Base-by-base conservation (phyloP, 257 asterid genomes). In the Forsythia suspensa region DNA sequence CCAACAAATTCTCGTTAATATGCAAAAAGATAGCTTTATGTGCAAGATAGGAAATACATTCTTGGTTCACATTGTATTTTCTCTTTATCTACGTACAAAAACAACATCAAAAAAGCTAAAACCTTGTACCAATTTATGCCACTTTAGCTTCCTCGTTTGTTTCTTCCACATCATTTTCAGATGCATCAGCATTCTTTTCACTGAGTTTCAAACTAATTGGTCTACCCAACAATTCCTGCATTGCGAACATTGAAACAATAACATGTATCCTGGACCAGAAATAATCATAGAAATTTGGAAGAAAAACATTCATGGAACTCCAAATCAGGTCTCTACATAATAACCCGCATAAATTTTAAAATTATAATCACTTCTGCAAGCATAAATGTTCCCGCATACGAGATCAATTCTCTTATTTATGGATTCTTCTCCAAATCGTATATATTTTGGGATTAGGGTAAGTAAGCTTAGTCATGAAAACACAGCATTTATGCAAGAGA, bases 151-250 rank as follows among this genome's bases (percentile, higher is more conserved):
- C 84, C 76, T 79, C 83, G 0, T 77, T 79, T 0, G 72, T 40
- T 55, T 51, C 83, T 59, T 89, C 87, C 18, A 77, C 80, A 65
- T 73, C 74, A 24, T 85, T 78, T 76, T 78, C 85, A 34, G 91
- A 82, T 76, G 80, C 80, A 51, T 76, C 88, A 3, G 74, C 63
- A 71, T 77, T 80, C 85, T 61, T 88, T 74, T 87, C 94, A n/a
- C 97, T 92, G 74, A 91, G 77, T 75, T 88, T 92, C 88, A 94
- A 76, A 41, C 82, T 83, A 52, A 94, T 71, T 43, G 92, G 92
- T 73, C 98, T 86, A 57, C 97, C 94, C 90, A 92, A 70, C 86
- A 94, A 77, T 76, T 94, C 98, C 98, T 94, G 82, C 86, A 63
- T 44, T 39, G 77, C 78, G 15, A 74, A 71, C 76, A 57, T 73